Percentiles rank a stretch among this genome's conserved stretches.
Conservation (phyloP, 306 rosid species). For the Coriaria nepalensis region DNA sequence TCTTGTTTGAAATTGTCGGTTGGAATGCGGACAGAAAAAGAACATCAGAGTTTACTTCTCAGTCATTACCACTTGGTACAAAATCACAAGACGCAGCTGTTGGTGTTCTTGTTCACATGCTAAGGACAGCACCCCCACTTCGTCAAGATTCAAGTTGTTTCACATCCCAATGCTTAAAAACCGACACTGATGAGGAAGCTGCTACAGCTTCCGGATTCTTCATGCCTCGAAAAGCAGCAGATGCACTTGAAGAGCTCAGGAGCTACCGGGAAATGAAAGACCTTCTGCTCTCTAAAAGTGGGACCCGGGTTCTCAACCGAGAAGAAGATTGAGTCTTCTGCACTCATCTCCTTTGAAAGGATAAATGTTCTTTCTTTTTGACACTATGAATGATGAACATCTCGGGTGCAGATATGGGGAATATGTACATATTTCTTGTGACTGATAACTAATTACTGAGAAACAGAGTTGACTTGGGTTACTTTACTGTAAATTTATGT, state of each 20-base stretch:
- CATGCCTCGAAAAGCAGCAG: conserved; percentile 45
- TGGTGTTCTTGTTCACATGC: conserved; percentile 58
- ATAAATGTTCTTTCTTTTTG: no score
- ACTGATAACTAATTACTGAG: no score
- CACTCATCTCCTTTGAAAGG: no score
- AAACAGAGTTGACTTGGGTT: no score
- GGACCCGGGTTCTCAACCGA: no score
- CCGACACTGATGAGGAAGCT: conserved; percentile 8
- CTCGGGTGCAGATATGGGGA: no score
- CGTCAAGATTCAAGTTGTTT: conserved; percentile 35
- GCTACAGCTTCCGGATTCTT: conserved; percentile 23
- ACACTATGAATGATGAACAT: no score
- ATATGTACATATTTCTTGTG: no score
- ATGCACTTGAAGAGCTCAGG: conserved; percentile 78
- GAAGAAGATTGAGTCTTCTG: no score
- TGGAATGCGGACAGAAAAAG: no score
- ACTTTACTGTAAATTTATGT: no score
- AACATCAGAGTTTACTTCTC: conserved; percentile 5
- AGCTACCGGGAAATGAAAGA: conserved; percentile 59
- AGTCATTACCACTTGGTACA: conserved; percentile 39
- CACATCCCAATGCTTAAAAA: conserved; percentile 20
- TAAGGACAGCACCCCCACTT: conserved; percentile 71
- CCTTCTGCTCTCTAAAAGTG: conserved; percentile 19
- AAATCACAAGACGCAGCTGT: conserved; percentile 78
- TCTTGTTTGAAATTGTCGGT: no score